These are phyloP conservation scores for Ophiostoma pallidulum DNA, from an alignment of 2,329 filamentous ascomycete species.

Conservation along the genomic window DNA sequence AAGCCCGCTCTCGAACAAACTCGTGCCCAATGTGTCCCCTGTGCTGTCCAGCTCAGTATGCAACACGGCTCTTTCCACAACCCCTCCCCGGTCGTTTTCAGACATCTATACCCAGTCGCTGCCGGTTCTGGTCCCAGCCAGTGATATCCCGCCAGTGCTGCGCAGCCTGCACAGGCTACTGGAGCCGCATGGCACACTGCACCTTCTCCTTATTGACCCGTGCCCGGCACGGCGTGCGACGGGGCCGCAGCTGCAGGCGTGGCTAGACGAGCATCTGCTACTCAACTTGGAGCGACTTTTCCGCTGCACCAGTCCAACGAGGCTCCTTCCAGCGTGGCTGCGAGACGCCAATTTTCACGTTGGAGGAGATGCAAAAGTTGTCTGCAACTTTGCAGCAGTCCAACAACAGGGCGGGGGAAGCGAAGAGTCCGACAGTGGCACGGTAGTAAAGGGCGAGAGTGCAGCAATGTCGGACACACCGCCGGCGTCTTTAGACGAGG, in stretches of 20 bases:
- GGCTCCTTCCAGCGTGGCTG: slow-evolving; percentile 50
- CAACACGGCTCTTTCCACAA: slow-evolving; percentile 28
- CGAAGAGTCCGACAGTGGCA: no score
- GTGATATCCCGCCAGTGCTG: slow-evolving; percentile 47
- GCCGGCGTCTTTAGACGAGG: no score
- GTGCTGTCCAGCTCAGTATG: slow-evolving; percentile 27
- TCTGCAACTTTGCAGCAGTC: slow-evolving; percentile 40
- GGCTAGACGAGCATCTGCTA: slow-evolving; percentile 53
- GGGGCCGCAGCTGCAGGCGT: slow-evolving; percentile 47
- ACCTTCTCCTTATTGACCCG: slow-evolving; percentile 55
- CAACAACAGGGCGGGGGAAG: slow-evolving; percentile 17
- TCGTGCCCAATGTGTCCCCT: slow-evolving; percentile 32
- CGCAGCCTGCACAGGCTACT: slow-evolving; percentile 48
- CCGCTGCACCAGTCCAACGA: slow-evolving; percentile 49
- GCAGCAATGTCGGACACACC: slow-evolving; percentile 16
- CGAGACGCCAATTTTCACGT: slow-evolving; percentile 43
- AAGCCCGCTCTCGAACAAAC: slow-evolving; percentile 28
- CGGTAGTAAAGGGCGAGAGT: no score
- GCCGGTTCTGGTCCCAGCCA: slow-evolving; percentile 45
- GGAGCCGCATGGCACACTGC: slow-evolving; percentile 43
- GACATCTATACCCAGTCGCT: slow-evolving; percentile 45
- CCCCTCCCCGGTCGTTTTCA: slow-evolving; percentile 36
- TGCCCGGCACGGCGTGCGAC: slow-evolving; percentile 45
- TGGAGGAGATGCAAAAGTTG: slow-evolving; percentile 37
- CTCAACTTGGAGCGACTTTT: slow-evolving; percentile 49